phyloP scores from a whole-genome alignment of 371 early-diverging fungal species.

The Saksenaea oblongispora region DNA sequence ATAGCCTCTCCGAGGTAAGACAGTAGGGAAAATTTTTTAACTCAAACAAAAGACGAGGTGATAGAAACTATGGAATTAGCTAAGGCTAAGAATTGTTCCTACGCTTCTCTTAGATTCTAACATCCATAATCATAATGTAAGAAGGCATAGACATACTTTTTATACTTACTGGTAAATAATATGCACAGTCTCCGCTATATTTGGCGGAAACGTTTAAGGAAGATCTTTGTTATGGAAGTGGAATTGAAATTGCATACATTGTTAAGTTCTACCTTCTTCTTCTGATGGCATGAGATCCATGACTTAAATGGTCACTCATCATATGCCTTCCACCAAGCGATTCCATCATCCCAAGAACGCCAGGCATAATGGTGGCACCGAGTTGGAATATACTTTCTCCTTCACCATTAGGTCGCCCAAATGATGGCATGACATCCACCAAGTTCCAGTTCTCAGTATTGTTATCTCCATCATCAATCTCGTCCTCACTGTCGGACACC shows the following conservation, averaged over 20 bases:
- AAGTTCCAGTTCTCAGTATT: conserved; percentile 41
- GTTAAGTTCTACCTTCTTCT: not conserved
- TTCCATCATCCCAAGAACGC: conserved; percentile 36
- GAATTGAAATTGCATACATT: not conserved
- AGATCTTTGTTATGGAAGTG: no score
- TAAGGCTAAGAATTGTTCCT: no score
- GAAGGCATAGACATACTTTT: no score
- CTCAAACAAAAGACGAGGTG: no score
- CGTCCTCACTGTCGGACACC: conserved; percentile 13
- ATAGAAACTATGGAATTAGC: no score
- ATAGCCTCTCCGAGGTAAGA: no score
- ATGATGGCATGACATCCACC: conserved; percentile 50
- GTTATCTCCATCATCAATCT: conserved; percentile 12
- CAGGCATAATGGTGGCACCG: conserved; percentile 38
- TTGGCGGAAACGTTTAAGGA: no score
- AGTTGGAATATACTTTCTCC: conserved; percentile 37
- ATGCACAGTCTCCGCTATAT: no score
- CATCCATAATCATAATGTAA: no score
- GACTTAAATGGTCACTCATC: not conserved
- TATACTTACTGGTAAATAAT: no score
- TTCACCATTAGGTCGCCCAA: conserved; percentile 25
- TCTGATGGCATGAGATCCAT: not conserved
- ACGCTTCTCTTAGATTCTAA: no score
- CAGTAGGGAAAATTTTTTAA: no score
- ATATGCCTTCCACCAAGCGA: not conserved